Base-by-base conservation (phyloP, 345 rosid species). In the Stellera chamaejasme region DNA sequence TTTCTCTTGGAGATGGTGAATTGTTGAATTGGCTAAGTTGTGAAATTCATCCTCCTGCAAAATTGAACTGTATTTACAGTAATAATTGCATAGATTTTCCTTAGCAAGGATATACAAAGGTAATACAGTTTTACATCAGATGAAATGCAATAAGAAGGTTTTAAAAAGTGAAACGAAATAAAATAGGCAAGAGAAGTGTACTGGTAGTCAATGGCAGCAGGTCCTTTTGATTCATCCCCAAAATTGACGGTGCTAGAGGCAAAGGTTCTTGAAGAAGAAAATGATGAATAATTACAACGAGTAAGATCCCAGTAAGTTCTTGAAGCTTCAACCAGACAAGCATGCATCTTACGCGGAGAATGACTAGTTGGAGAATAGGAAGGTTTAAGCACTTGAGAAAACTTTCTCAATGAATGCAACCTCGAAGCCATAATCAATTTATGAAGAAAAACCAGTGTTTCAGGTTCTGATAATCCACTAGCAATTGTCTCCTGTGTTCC, bases 21-120 rank as follows among this genome's bases (percentile, higher is more conserved):
- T 85, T 7, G 90, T 83, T 43, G 77, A 72, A 69, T 85, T 79
- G 15, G 98, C 95, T 58, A 85, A 70, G 65, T 59, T 62, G 68
- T 88, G 96, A 71, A 85, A 92, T 68, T 92, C 96, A 70, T 83
- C 90, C 64, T 88, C 96, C 80, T 79, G 82, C 66, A 91, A 69
- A 67, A 83, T 62, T 63, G 78, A 75, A 75, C 96, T 88, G 92
- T 72, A 55, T 64, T 46, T 69, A 67, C 69, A 71, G 65, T 52
- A 52, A 65, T 69, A 55, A 62, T 63, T 50, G 67, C 43, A 53
- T 45, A 45, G 11, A 52, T 44, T 11, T 48, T 45, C 11, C 48
- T 45, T 11, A 11, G 41, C 32, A 13, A n/a, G 16, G 23, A 46
- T 19, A 26, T 0, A 9, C 39, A 32, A 15, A 1, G 39, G 5